phyloP scores from a whole-genome alignment of 2,329 filamentous ascomycete species.

The Fusarium chlamydosporum region DNA sequence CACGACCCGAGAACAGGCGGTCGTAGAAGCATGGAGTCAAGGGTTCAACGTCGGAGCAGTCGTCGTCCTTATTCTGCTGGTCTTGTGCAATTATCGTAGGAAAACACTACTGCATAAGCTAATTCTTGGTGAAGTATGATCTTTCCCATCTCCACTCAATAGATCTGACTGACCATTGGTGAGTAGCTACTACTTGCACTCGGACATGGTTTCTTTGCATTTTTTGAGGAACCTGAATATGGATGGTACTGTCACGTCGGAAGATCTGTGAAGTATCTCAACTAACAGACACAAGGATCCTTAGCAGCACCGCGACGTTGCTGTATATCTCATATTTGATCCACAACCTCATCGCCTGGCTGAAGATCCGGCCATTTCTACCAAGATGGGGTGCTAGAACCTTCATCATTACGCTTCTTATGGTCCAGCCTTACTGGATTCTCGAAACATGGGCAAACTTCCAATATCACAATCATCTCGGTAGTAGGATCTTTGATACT shows the following conservation, averaged over 20 bases:
- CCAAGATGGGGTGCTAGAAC: conserved; percentile 27
- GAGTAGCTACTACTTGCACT: conserved; percentile 25
- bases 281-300: neutral
- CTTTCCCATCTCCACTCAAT: neutral
- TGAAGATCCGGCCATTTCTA: conserved; percentile 30
- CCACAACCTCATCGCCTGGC: conserved; percentile 36
- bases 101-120: conserved; percentile 36
- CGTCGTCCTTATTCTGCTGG: conserved; percentile 19
- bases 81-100: conserved; percentile 33
- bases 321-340: conserved; percentile 35
- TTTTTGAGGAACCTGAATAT: conserved; percentile 31
- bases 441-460: conserved; percentile 40
- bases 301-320: conserved; percentile 32
- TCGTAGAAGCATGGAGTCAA: conserved; percentile 37
- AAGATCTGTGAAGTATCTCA: accelerated
- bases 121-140: conserved; percentile 30
- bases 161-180: conserved; percentile 2
- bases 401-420: conserved; percentile 27
- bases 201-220: conserved; percentile 32
- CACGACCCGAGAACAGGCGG: conserved; percentile 30
- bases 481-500: conserved; percentile 18
- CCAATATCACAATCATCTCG: conserved; percentile 35
- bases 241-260: conserved; percentile 17
- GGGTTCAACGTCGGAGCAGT: conserved; percentile 30
- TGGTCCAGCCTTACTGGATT: conserved; percentile 32